These are phyloP conservation scores for Stachybotrys elegans DNA, from an alignment of 2,329 filamentous ascomycete genomes.

Conservation along the genomic window DNA sequence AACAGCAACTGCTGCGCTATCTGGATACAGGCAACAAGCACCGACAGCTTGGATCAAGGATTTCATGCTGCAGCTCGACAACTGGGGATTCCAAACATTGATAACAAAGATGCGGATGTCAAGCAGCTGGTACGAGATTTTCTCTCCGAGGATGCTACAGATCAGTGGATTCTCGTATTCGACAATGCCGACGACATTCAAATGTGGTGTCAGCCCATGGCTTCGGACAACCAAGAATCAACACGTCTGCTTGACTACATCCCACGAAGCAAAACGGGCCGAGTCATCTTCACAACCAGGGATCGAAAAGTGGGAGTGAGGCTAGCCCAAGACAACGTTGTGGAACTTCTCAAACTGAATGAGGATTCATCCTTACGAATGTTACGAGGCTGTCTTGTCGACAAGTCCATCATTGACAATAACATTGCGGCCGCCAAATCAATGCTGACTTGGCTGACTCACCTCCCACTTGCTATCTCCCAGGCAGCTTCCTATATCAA, in stretches of 20 bases:
- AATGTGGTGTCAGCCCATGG: slow-evolving; percentile 3
- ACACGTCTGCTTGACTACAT: slow-evolving; percentile 6
- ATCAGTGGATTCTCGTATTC: slow-evolving; percentile 7
- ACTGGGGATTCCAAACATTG: slow-evolving; percentile 1
- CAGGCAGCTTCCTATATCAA: slow-evolving; percentile 35
- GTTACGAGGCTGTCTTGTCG: slow-evolving; percentile 3
- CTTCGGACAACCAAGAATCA: background rate
- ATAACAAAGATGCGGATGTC: slow-evolving; percentile 4
- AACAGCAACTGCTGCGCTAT: slow-evolving; percentile 3
- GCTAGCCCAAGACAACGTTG: slow-evolving; percentile 4
- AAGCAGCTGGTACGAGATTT: slow-evolving; percentile 6
- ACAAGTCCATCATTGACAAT: background rate
- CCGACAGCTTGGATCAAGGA: slow-evolving; percentile 2
- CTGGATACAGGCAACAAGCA: slow-evolving; percentile 7
- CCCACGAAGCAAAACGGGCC: slow-evolving; percentile 5
- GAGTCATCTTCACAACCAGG: slow-evolving; percentile 8
- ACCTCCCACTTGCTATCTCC: slow-evolving; percentile 29
- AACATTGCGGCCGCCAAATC: background rate
- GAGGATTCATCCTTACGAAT: background rate
- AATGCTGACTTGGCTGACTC: slow-evolving; percentile 14
- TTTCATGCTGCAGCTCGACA: slow-evolving; percentile 4
- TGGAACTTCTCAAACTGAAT: slow-evolving; percentile 4
- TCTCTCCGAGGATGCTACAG: slow-evolving; percentile 2
- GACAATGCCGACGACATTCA: slow-evolving; percentile 10
- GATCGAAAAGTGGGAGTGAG: slow-evolving; percentile 6